Conservation (phyloP, 768 basidiomycete species). For the Rhodotorula taiwanensis region DNA sequence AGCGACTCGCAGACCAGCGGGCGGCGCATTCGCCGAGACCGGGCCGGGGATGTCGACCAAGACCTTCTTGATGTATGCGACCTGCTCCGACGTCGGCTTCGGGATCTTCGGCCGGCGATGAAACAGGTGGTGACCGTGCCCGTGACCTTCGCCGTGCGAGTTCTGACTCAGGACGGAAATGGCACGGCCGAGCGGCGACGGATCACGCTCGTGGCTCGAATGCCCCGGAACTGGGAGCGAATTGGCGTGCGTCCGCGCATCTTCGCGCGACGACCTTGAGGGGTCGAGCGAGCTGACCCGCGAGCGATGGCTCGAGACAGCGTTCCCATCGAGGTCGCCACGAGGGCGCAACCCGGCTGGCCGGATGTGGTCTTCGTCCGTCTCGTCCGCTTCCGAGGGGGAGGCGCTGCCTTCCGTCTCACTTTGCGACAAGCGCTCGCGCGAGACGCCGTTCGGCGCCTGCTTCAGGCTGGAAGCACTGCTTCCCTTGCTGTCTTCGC, state of each 20-base stretch:
- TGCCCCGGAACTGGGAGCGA: background rate
- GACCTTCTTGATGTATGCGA: constrained; percentile 37
- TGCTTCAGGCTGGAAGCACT: background rate
- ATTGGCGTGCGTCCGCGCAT: background rate
- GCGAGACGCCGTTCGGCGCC: constrained; percentile 6
- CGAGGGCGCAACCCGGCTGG: background rate
- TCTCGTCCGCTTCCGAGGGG: constrained; percentile 30
- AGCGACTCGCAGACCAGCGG: constrained; percentile 34
- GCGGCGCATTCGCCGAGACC: background rate
- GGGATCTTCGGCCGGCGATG: constrained; percentile 29
- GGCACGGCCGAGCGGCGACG: constrained; percentile 29
- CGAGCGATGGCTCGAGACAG: constrained; percentile 1
- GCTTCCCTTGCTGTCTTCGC: too few species aligned
- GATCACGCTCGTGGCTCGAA: constrained; percentile 10
- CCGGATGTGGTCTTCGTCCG: constrained; percentile 19
- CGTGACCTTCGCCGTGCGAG: background rate
- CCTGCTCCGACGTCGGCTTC: constrained; percentile 35
- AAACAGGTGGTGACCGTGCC: constrained; percentile 1
- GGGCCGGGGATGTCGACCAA: constrained; percentile 38
- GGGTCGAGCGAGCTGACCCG: constrained; percentile 38
- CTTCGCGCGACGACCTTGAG: constrained; percentile 10
- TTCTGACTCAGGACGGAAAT: constrained; percentile 14
- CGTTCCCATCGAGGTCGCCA: background rate
- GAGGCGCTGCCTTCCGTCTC: constrained; percentile 18
- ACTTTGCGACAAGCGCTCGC: constrained; percentile 4